These are phyloP conservation scores for Lactarius akahatsu DNA, from an alignment of 768 basidiomycete genomes.

Conservation along the genomic window DNA sequence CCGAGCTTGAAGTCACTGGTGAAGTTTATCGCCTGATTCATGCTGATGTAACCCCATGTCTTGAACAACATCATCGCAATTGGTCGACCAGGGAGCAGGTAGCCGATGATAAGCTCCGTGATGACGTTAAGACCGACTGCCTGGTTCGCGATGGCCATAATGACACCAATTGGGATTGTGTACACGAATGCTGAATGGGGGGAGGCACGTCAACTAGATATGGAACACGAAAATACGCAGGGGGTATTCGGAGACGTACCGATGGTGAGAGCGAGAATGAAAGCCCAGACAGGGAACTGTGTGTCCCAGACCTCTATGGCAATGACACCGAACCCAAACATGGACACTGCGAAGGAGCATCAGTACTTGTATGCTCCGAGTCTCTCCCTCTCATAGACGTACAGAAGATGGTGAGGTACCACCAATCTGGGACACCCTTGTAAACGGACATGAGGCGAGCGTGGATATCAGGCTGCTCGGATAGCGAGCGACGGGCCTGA, in stretches of 20 bases:
- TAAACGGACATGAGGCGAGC: constrained; percentile 81
- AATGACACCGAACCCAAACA: constrained; percentile 68
- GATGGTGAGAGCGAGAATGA: constrained; percentile 66
- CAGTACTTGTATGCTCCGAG: not conserved
- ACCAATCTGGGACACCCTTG: constrained; percentile 68
- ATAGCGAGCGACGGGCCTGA: constrained; percentile 66
- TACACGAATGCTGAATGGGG: constrained; percentile 48
- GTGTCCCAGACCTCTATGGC: constrained; percentile 72
- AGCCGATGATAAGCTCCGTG: constrained; percentile 81
- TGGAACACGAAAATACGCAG: not conserved
- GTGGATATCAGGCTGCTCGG: constrained; percentile 83
- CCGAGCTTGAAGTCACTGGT: constrained; percentile 77
- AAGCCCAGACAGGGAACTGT: constrained; percentile 69
- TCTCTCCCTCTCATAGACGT: not conserved
- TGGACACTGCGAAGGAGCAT: constrained; percentile 35
- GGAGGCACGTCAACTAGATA: not conserved
- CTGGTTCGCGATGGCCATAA: constrained; percentile 77
- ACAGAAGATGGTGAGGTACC: constrained; percentile 67
- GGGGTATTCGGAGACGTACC: constrained; percentile 36
- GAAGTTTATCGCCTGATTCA: constrained; percentile 66
- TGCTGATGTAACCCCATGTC: constrained; percentile 75
- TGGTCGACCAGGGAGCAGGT: constrained; percentile 75
- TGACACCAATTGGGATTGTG: constrained; percentile 76
- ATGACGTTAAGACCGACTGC: constrained; percentile 71
- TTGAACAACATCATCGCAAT: constrained; percentile 87